Evolutionary conservation across 495 filamentous ascomycete species (phyloP), one percentile per base, ranked within the genome.

Genomic region (Penicillium alfredii): DNA sequence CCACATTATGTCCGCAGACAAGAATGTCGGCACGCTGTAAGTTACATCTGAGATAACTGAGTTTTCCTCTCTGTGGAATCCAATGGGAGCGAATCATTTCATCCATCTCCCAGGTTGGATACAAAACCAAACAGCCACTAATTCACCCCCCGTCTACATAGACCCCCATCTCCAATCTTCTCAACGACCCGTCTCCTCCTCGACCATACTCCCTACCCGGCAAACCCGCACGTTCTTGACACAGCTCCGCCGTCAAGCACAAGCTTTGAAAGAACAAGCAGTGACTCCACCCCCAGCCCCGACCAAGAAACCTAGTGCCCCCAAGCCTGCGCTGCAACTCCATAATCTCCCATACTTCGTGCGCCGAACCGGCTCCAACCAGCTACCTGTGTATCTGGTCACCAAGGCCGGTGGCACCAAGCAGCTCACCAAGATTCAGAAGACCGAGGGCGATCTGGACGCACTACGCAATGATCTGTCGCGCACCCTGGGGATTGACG

Each of bases 351-450:
- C 80, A 13, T 98, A 89, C 73, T 77, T 78, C 43, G 71, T 98
- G 35, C 64, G 67, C 33, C 83, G 84, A 30, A 90, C 86, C 4
- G 54, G 64, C 7, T 80, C 77, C 13, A 77, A 82, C 35, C 76
- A 88, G 45, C 62, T 88, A 2, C 79, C 87, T 8, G 75, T 97
- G n/a, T 98, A 98, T 59, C 64, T 79, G 3, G 61, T 77, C 34
- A 60, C 60, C 36, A 90, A 89, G 62, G 70, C 77, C 12, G 87
- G 86, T 15, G 87, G 89, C 2, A 93, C 84, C 38, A 66, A 80
- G 45, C 76, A 81, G 51, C 58, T 82, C 47, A 95, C 92, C 4
- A 58, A 72, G 45, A 67, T 98, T 33, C 79, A 84, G 50, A 86
- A 84, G 60, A 74, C 86, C 24, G 78, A 86, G 41, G 92, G 92